Evolutionary conservation across 306 rosid species (phyloP).

Genomic region (Medicago arabica): DNA sequence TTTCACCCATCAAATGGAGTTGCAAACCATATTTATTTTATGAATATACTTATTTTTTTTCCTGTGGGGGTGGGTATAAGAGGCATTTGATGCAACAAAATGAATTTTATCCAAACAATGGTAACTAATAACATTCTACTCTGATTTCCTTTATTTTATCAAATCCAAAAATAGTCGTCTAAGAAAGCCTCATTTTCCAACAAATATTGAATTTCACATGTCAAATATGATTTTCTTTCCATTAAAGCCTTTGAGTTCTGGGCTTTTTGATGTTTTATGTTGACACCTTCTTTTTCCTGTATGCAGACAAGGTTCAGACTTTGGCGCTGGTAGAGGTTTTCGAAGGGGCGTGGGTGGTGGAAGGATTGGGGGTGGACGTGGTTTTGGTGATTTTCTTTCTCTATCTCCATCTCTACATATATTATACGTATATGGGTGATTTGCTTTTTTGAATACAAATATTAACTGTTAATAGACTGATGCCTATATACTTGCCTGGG

Average conservation of each 20-base stretch:
- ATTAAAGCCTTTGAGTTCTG: neutral
- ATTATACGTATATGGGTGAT: neutral
- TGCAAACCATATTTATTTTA: neutral
- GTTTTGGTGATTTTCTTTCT: conserved; percentile 72
- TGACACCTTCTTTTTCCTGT: neutral
- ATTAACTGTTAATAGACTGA: conserved; percentile 33
- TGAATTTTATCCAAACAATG: neutral
- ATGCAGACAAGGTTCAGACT: conserved; percentile 91
- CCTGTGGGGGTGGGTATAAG: too few relatives aligned
- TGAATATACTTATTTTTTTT: too few relatives aligned
- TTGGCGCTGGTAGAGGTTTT: conserved; percentile 85
- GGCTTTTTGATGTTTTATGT: conserved; percentile 28
- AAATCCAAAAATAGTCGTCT: neutral
- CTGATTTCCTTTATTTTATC: neutral
- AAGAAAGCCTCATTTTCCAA: neutral
- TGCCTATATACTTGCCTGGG: conserved; percentile 44
- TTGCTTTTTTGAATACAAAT: conserved; percentile 25
- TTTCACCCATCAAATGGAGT: neutral
- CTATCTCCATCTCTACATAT: conserved; percentile 10
- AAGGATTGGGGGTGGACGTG: conserved; percentile 88
- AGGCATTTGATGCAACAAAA: neutral
- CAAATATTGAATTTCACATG: neutral
- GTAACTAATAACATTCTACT: neutral
- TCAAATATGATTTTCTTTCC: conserved; percentile 22
- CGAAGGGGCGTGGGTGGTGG: conserved; percentile 93